These are phyloP conservation scores for Hordeum pubiflorum DNA, from an alignment of 202 grass and related monocot genomes.

Conservation along the genomic window DNA sequence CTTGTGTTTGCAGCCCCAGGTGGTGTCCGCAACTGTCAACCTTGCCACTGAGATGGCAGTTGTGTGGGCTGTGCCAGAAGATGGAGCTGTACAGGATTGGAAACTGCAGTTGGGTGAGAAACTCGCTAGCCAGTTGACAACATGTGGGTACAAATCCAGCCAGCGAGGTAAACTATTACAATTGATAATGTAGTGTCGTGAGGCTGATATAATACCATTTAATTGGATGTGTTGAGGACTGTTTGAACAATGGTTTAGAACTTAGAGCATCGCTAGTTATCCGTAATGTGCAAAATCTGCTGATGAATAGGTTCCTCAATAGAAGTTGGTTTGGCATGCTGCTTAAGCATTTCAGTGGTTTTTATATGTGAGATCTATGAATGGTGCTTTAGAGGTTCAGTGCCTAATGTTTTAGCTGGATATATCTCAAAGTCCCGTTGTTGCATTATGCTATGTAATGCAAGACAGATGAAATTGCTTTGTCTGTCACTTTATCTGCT, in stretches of 20 bases:
- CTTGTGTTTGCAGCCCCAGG: conserved; percentile 59
- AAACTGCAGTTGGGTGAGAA: conserved; percentile 71
- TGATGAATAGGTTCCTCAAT: not conserved
- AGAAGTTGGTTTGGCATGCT: not conserved
- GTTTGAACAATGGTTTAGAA: not conserved
- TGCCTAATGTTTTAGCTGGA: not conserved
- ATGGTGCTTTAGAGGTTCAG: not conserved
- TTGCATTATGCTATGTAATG: not conserved
- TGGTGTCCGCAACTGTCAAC: conserved; percentile 67
- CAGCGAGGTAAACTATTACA: conserved; percentile 55
- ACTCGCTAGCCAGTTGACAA: conserved; percentile 70
- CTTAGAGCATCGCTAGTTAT: not conserved
- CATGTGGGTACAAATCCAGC: conserved; percentile 76
- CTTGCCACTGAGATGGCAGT: conserved; percentile 89
- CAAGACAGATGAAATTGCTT: not conserved
- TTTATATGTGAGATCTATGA: not conserved
- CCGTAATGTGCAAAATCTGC: not conserved
- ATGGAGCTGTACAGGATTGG: conserved; percentile 52
- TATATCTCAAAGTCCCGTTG: conserved; percentile 7
- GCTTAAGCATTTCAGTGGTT: not conserved
- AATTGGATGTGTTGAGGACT: not conserved
- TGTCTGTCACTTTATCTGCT: not conserved
- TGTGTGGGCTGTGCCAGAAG: conserved; percentile 53
- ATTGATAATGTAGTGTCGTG: not conserved
- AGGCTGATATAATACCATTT: not conserved